Evolutionary conservation across 306 rosid genomes (phyloP), one percentile per base, ranked within the genome.

Genomic region (Hippophae rhamnoides): DNA sequence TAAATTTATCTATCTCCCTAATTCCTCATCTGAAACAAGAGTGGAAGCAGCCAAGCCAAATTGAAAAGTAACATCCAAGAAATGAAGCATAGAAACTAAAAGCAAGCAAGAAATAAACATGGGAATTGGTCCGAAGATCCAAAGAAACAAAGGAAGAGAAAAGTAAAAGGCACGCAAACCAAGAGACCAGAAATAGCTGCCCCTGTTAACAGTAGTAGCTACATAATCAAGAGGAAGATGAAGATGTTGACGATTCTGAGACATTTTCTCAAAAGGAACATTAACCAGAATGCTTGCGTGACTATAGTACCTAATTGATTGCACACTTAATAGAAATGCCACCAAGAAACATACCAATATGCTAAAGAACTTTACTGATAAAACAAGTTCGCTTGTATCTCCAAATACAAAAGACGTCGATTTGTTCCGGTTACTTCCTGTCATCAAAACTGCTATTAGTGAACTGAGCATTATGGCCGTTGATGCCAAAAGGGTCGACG

Each of bases 61-160:
- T 7, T 82, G 86, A 49, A 73, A 66, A 0, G 78, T 67, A 26
- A 59, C 61, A 43, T 92, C 99, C 56, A 92, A 82, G 67, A 88
- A 92, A 67, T 88, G 83, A 1, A 92, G 80, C 60, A 81, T 47
- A 57, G 47, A 68, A 47, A 81, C 82, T 57, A 92, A 81, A 18
- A 79, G 67, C 50, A 83, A 12, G 63, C 75, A 83, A 38, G 84
- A 74, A 0, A 81, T 3, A 6, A 88, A 75, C 86, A 88, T 84
- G 3, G 96, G 86, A 58, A 92, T 78, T 7, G 96, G 89, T 1
- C 99, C 99, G 57, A 92, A 85, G 51, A 88, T 78, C 99, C 99
- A 92, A 58, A 88, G 49, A 67, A 88, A 80, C 65, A 88, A 47
- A 72, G 99, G 96, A 47, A 88, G 74, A 5, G 95, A 92, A 58